Evolutionary conservation across 2,329 filamentous ascomycete species (phyloP).

Genomic region (Apiospora phragmitis): DNA sequence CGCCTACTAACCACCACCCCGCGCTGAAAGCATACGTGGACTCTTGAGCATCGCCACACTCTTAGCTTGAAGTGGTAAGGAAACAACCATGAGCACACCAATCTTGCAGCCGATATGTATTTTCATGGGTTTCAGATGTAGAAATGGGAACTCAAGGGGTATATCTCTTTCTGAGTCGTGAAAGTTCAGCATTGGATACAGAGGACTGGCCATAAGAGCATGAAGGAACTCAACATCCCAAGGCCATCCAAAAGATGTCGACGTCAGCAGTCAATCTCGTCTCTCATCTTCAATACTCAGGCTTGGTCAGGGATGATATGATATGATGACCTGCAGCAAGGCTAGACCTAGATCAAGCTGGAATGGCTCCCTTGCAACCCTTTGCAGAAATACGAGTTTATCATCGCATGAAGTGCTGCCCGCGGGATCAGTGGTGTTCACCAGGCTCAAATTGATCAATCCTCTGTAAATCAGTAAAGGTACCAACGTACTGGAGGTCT

Average conservation of each 20-base stretch:
- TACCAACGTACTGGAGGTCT: background rate
- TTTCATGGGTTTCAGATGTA: background rate
- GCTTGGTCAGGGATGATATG: background rate
- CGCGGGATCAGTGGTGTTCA: background rate
- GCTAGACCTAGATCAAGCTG: background rate
- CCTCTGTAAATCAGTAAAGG: background rate
- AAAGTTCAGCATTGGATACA: background rate
- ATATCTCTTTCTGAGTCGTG: background rate
- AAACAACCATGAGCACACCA: background rate
- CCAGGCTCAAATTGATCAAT: background rate
- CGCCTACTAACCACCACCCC: background rate
- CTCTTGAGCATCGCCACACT: conserved; percentile 7
- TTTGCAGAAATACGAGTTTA: background rate
- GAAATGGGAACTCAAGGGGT: background rate
- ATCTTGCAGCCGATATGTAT: background rate
- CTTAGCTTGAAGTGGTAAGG: background rate
- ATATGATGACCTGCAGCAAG: background rate
- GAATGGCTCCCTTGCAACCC: background rate
- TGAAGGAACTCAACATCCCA: background rate
- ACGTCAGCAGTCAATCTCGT: background rate
- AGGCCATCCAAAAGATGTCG: background rate
- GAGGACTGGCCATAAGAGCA: background rate
- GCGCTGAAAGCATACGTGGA: background rate
- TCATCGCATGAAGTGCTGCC: background rate
- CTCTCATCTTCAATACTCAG: background rate